Percentiles rank a stretch among this genome's conserved stretches.
Conservation (phyloP, 164 flowering plant species). For the Umbilicus rupestris region DNA sequence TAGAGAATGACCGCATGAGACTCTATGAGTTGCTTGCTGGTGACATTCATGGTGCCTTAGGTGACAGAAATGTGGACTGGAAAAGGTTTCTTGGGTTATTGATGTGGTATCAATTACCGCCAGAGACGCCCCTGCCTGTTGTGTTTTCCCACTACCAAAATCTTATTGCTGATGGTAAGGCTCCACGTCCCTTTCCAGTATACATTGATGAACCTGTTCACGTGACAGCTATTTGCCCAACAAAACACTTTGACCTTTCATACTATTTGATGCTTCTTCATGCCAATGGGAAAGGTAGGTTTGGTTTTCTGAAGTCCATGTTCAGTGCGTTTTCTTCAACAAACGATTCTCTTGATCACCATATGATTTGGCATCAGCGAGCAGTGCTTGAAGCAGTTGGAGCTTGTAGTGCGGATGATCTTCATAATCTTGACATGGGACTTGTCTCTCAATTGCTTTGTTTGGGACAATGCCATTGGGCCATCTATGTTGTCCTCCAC, state of each 20-base stretch:
- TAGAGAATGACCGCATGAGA: slow-evolving; percentile 70
- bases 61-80: slow-evolving; percentile 63
- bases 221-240: slow-evolving; percentile 27
- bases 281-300: slow-evolving; percentile 43
- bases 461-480: slow-evolving; percentile 88
- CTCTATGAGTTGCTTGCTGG: slow-evolving; percentile 87
- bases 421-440: slow-evolving; percentile 88
- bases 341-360: slow-evolving; percentile 88
- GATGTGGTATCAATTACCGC: slow-evolving; percentile 91
- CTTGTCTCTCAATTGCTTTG: slow-evolving; percentile 76
- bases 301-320: slow-evolving; percentile 63
- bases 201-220: slow-evolving; percentile 66
- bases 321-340: slow-evolving; percentile 91
- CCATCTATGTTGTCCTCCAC: slow-evolving; percentile 94
- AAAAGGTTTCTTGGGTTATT: slow-evolving; percentile 82
- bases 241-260: slow-evolving; percentile 57
- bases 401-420: slow-evolving; percentile 66
- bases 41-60: slow-evolving; percentile 59
- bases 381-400: slow-evolving; percentile 85
- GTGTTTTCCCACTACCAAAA: slow-evolving; percentile 56
- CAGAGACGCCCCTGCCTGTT: slow-evolving; percentile 49
- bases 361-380: slow-evolving; percentile 99
- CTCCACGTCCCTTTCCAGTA: slow-evolving; percentile 77
- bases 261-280: slow-evolving; percentile 95
- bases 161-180: slow-evolving; percentile 57